A percentile compares a stretch with the other conserved stretches of the same genome.
Evolutionary conservation across 192 early-diverging fungal genomes (phyloP).

Genomic region (Spizellomyces sp.): DNA sequence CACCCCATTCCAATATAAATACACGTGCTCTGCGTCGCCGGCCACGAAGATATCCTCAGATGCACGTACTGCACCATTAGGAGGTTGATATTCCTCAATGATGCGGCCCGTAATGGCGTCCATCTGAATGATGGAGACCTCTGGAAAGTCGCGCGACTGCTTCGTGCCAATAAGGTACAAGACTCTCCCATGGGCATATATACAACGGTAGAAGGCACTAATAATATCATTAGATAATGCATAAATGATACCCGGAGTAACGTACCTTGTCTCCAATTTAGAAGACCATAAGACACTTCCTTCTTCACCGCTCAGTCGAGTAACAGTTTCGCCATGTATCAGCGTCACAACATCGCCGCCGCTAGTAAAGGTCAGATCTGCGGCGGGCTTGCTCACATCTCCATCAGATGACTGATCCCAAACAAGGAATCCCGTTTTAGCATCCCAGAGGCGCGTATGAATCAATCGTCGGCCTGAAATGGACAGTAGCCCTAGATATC

Average conservation of each 20-base stretch:
- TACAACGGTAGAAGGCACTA: not conserved
- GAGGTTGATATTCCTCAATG: slow-evolving; percentile 24
- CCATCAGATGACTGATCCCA: slow-evolving; percentile 46
- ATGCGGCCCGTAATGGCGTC: slow-evolving; percentile 4
- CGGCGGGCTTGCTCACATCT: not conserved
- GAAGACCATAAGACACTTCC: slow-evolving; percentile 17
- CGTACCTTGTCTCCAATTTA: slow-evolving; percentile 9
- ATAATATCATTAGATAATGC: not conserved
- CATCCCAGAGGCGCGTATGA: slow-evolving; percentile 49
- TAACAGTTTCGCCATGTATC: slow-evolving; percentile 12
- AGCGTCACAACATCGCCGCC: slow-evolving; percentile 10
- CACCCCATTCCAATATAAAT: slow-evolving; percentile 17
- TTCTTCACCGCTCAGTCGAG: slow-evolving; percentile 10
- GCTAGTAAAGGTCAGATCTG: slow-evolving; percentile 25
- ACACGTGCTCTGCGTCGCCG: not conserved
- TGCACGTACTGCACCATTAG: slow-evolving; percentile 5
- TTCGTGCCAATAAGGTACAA: slow-evolving; percentile 17
- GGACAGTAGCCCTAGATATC: slow-evolving; percentile 35
- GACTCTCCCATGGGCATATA: not conserved
- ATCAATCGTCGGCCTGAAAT: slow-evolving; percentile 41
- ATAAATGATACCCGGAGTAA: not conserved
- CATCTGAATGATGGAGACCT: slow-evolving; percentile 8
- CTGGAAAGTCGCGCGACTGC: not conserved
- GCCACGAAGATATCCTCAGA: slow-evolving; percentile 8
- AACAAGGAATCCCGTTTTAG: slow-evolving; percentile 43